phyloP scores from a whole-genome alignment of 257 asterid species.

The Perilla frutescens region DNA sequence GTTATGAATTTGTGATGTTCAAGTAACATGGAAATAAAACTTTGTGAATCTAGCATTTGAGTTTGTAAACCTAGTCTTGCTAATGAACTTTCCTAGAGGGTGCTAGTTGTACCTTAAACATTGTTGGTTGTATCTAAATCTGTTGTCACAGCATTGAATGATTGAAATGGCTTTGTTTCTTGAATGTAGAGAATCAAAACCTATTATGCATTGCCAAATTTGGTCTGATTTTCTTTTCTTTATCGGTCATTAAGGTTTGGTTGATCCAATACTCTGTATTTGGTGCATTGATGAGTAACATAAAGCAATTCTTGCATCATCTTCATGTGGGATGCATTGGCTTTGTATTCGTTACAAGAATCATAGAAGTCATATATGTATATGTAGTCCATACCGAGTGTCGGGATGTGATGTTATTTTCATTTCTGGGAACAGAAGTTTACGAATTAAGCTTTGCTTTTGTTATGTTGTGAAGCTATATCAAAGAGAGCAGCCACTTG shows the following conservation, averaged over 20 bases:
- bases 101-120: slow-evolving; percentile 1
- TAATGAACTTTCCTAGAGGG: too few relatives aligned
- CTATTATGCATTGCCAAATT: slow-evolving; percentile 15
- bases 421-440: not conserved
- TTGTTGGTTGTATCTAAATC: slow-evolving; percentile 4
- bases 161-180: slow-evolving; percentile 10
- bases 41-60: slow-evolving; percentile 3
- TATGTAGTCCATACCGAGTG: not conserved
- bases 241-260: not conserved
- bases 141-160: slow-evolving; percentile 8
- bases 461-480: not conserved
- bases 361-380: not conserved
- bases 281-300: not conserved
- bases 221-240: not conserved
- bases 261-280: not conserved
- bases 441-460: not conserved
- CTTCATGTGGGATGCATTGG: slow-evolving; percentile 4
- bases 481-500: not conserved
- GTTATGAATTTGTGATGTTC: slow-evolving; percentile 11
- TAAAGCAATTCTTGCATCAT: slow-evolving; percentile 3
- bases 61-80: not conserved
- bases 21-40: not conserved
- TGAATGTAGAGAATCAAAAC: not conserved
- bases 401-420: not conserved
- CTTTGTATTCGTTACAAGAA: not conserved